phyloP scores from a whole-genome alignment of 345 rosid genomes.

The Orychophragmus violaceus region DNA sequence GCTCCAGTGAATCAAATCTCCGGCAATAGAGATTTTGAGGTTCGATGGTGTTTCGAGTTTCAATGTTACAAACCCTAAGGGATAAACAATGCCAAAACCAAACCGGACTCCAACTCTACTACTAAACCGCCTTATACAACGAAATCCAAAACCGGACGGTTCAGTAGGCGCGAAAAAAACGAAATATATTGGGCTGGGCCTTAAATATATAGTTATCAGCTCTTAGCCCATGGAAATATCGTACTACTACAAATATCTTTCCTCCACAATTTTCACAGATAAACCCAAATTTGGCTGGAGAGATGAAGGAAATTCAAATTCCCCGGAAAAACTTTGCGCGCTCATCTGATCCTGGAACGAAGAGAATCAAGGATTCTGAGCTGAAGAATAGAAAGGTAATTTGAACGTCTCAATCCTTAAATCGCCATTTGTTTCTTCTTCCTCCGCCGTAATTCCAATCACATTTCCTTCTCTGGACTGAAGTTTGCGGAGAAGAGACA shows the following conservation, averaged over 20 bases:
- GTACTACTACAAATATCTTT: conserved; percentile 12
- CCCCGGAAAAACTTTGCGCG: conserved; percentile 28
- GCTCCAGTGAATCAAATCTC: neutral
- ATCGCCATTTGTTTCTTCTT: neutral
- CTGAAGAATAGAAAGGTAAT: conserved; percentile 30
- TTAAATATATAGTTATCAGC: neutral
- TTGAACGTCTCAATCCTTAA: neutral
- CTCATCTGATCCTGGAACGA: conserved; percentile 18
- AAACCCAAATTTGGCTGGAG: neutral
- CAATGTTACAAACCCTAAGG: conserved; percentile 21
- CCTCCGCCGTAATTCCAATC: neutral
- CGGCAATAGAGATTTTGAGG: conserved; percentile 1
- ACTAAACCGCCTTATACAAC: neutral
- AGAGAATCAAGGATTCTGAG: conserved; percentile 23
- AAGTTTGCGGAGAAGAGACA: conserved; percentile 30
- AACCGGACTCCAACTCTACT: neutral
- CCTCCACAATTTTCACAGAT: neutral
- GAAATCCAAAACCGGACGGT: neutral
- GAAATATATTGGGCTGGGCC: conserved; percentile 25
- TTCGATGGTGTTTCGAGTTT: conserved; percentile 5
- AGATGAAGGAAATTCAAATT: conserved; percentile 34
- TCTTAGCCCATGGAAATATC: conserved; percentile 6
- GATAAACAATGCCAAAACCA: neutral
- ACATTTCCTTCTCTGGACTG: conserved; percentile 3
- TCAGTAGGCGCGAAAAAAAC: too few relatives aligned